Evolutionary conservation across 352 stramenopile genomes (phyloP), one percentile per base, ranked within the genome.

Genomic region (Globisporangium okanoganense): DNA sequence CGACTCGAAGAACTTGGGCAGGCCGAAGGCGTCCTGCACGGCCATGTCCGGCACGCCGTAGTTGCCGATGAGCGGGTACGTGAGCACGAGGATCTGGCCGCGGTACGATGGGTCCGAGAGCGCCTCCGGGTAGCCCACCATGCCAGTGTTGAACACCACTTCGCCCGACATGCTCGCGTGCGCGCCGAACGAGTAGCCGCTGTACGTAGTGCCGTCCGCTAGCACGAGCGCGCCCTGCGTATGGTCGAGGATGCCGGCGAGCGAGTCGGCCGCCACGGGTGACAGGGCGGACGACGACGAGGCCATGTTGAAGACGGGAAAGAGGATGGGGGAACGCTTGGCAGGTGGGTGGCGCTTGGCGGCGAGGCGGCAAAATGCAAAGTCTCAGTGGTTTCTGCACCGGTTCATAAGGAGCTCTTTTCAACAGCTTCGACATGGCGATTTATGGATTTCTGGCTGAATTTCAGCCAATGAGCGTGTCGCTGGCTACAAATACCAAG

Each of bases 111-210:
- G 91, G 74, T 99, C 96, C 12, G 96, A 99, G 45, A 99, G 83
- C 22, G 93, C 89, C 70, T 99, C 96, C 14, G 95, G 94, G 75
- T 99, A 99, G 22, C 96, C 96, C 16, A 99, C 95, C 96, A 99
- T 99, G 56, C 94, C 96, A 14, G 96, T 99, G 61, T 96, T 98
- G 76, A 99, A 99, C 33, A 99, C 96, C 12, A 99, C 84, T 64
- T 92, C 82, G 29, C 82, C 82, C 8, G 79, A 76, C 71, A 74
- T 92, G 18, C 76, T 88, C 60, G 82, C 83, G 49, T 88, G 78
- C 22, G 86, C 86, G 49, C 86, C 86, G 54, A 95, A 95, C 56
- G 82, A 90, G 56, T 92, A 77, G 41, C 86, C 86, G 45, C 73
- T 70, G 73, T 84, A 92, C 57, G 79, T 76, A 41, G 84, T 76